A percentile compares a stretch with the other conserved stretches of the same genome.
Conservation (phyloP, 2,329 filamentous ascomycete genomes). For the Exophiala viscosa region DNA sequence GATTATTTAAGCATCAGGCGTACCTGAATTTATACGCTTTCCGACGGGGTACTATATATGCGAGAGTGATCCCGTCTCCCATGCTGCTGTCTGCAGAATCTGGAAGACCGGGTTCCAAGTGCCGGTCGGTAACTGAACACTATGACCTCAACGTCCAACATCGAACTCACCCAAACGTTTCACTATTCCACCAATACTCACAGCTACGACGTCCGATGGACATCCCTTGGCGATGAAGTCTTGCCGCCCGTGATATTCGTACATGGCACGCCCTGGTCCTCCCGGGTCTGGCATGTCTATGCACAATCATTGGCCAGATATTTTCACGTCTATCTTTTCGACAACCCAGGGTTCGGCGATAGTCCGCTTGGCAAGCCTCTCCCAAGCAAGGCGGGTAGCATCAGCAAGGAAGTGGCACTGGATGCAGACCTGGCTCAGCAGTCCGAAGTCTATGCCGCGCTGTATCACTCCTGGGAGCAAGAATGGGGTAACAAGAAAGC, state of each 20-base stretch:
- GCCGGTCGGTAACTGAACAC: too few relatives aligned
- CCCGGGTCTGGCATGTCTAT: constrained; percentile 38
- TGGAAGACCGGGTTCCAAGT: too few relatives aligned
- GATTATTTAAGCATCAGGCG: too few relatives aligned
- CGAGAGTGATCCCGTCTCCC: too few relatives aligned
- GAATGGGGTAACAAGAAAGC: constrained; percentile 29
- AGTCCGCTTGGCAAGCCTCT: constrained; percentile 32
- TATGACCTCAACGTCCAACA: too few relatives aligned
- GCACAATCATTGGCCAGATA: constrained; percentile 35
- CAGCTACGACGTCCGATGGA: constrained; percentile 34
- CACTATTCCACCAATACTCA: constrained; percentile 31
- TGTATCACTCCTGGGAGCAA: constrained; percentile 36
- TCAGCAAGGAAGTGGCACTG: constrained; percentile 25
- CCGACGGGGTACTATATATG: too few relatives aligned
- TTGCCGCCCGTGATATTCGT: constrained; percentile 41
- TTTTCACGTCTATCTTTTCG: constrained; percentile 44
- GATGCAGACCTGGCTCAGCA: constrained; percentile 40
- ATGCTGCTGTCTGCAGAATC: too few relatives aligned
- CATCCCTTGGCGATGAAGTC: constrained; percentile 32
- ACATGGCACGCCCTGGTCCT: constrained; percentile 50
- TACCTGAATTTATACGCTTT: too few relatives aligned
- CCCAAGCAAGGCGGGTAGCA: not conserved
- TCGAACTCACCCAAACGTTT: constrained; percentile 29
- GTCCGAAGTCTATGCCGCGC: constrained; percentile 37
- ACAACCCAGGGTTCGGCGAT: constrained; percentile 45